Evolutionary conservation across 176 grass and related monocot species (phyloP).

Genomic region (Eleusine indica): DNA sequence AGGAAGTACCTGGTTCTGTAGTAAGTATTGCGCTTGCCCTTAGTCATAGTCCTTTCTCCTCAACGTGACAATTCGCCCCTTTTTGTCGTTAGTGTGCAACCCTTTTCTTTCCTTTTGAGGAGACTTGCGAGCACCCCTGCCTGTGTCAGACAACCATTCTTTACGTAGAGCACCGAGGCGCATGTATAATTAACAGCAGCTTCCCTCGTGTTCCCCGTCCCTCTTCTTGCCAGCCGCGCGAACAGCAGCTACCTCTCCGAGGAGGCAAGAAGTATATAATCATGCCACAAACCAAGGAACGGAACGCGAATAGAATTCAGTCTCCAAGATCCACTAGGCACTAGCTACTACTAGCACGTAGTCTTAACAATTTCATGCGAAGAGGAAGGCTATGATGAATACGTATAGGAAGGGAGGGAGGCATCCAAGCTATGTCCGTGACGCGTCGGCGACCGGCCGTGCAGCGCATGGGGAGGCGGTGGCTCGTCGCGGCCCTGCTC

Average conservation of each 20-base stretch:
- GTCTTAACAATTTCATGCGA: background rate
- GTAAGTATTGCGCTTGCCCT: too few species aligned
- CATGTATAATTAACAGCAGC: constrained; percentile 26
- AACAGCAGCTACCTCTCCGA: background rate
- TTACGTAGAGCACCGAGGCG: constrained; percentile 15
- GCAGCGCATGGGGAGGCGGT: background rate
- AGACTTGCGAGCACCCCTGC: background rate
- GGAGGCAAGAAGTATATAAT: background rate
- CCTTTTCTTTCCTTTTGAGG: background rate
- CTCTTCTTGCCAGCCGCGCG: background rate
- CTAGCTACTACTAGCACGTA: background rate
- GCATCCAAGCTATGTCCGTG: background rate
- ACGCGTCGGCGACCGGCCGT: background rate
- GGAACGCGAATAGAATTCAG: background rate
- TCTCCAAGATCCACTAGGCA: background rate
- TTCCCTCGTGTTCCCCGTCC: constrained; percentile 20
- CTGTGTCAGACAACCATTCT: constrained; percentile 21
- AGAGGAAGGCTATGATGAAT: background rate
- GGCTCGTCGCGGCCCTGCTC: constrained; percentile 26
- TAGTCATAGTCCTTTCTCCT: background rate
- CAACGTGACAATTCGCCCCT: background rate
- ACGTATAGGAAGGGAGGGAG: background rate
- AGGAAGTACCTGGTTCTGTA: too few species aligned
- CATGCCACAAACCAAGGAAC: constrained; percentile 2
- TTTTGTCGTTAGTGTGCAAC: too few species aligned